Conservation (phyloP, 306 rosid species). For the Hylodesmum podocarpum region DNA sequence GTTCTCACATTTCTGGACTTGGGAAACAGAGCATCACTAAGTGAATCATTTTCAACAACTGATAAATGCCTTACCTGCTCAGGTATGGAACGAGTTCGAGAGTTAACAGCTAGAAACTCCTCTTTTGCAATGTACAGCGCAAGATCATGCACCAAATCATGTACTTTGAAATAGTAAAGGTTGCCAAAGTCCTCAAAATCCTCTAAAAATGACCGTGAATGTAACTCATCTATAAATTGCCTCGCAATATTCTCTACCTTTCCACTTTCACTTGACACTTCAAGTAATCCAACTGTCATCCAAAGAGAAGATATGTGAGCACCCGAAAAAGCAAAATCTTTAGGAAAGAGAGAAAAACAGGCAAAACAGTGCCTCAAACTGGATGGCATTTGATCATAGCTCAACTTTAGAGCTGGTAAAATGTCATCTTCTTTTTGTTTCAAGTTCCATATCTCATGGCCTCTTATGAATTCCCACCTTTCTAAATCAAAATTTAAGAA, state of each 20-base stretch:
- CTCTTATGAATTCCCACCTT: constrained; percentile 5
- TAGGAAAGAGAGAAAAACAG: constrained; percentile 24
- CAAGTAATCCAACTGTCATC: neutral
- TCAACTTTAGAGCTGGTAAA: constrained; percentile 35
- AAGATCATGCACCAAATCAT: constrained; percentile 30
- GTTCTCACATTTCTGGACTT: neutral
- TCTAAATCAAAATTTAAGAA: neutral
- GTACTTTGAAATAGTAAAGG: neutral
- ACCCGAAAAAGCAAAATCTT: neutral
- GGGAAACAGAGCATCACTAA: neutral
- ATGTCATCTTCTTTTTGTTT: constrained; percentile 17
- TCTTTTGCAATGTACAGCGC: neutral
- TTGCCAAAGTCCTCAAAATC: neutral
- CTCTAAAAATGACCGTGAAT: constrained; percentile 18
- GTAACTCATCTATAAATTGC: neutral
- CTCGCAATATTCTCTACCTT: constrained; percentile 23
- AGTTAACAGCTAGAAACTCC: neutral
- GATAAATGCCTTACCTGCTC: neutral
- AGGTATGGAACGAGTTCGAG: neutral
- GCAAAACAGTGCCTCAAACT: constrained; percentile 38
- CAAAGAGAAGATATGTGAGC: neutral
- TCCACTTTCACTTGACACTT: neutral
- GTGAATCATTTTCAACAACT: neutral
- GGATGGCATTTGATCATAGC: constrained; percentile 43
- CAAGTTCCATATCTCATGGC: constrained; percentile 39